Evolutionary conservation across 495 filamentous ascomycete genomes (phyloP).

Genomic region (Bombardia bombarda): DNA sequence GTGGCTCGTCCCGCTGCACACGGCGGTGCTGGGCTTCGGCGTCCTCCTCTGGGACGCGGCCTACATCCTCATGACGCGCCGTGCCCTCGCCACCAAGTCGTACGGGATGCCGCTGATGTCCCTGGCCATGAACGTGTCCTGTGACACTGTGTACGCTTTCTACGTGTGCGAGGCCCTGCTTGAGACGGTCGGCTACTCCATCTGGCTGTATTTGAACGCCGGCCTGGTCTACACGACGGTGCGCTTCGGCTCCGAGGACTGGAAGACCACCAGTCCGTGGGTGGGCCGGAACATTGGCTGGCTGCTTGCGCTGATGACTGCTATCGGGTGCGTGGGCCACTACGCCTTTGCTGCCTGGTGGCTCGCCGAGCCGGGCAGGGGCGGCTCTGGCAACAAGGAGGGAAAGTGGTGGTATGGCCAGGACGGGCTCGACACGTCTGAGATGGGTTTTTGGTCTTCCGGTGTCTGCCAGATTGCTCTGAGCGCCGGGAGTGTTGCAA

Average conservation of each 20-base stretch:
- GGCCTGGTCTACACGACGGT: conserved; percentile 31
- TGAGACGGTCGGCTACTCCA: conserved; percentile 30
- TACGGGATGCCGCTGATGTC: conserved; percentile 40
- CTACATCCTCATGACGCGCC: conserved; percentile 34
- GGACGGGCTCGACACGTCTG: conserved; percentile 33
- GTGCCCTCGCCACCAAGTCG: conserved; percentile 27
- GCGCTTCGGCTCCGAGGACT: conserved; percentile 27
- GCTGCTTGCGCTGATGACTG: conserved; percentile 19
- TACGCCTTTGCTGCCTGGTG: neutral
- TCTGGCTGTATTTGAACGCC: conserved; percentile 37
- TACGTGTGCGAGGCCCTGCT: conserved; percentile 30
- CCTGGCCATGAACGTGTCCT: conserved; percentile 35
- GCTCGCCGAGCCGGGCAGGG: neutral
- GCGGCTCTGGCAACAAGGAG: conserved; percentile 16
- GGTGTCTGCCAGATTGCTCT: conserved; percentile 21
- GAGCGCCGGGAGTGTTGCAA: conserved; percentile 23
- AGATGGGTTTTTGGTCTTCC: conserved; percentile 34
- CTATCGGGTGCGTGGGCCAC: conserved; percentile 18
- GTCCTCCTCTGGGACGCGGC: conserved; percentile 32
- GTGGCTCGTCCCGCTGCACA: conserved; percentile 27
- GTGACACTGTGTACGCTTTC: conserved; percentile 35
- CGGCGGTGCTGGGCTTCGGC: conserved; percentile 28
- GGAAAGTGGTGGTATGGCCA: conserved; percentile 29
- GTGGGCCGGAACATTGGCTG: conserved; percentile 26
- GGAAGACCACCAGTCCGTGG: conserved; percentile 20